These are phyloP conservation scores for Corymbia calophylla DNA, from an alignment of 441 rosid species.

Conservation along the genomic window DNA sequence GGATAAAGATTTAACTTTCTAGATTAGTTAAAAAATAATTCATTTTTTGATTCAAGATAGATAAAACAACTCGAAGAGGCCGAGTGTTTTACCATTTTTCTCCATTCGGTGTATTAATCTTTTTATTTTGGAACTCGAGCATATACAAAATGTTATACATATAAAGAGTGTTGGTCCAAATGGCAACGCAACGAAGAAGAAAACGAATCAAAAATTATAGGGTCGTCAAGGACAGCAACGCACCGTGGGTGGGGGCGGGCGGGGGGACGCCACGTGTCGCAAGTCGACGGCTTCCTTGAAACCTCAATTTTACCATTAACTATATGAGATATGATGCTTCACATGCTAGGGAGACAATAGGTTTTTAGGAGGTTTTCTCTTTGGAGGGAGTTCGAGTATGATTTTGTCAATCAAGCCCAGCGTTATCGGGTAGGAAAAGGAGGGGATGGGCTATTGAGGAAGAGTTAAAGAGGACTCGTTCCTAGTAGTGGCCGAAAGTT, in stretches of 20 bases:
- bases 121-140: neutral
- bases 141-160: neutral
- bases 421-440: neutral
- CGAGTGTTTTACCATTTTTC: neutral
- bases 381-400: neutral
- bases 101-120: neutral
- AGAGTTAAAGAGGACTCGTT: neutral
- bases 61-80: neutral
- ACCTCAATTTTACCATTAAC: neutral
- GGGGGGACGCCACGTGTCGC: neutral
- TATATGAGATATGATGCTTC: neutral
- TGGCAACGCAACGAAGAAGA: neutral
- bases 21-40: neutral
- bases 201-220: neutral
- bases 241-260: too few species aligned
- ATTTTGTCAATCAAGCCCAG: neutral
- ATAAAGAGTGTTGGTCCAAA: neutral
- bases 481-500: neutral
- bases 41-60: neutral
- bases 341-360: neutral
- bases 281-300: neutral
- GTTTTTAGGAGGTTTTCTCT: neutral
- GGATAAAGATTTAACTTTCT: neutral
- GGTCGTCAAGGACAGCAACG: neutral
- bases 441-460: neutral